Evolutionary conservation across 140 eudicot genomes (phyloP), one percentile per base, ranked within the genome.

Genomic region (Erigeron philadelphicus): DNA sequence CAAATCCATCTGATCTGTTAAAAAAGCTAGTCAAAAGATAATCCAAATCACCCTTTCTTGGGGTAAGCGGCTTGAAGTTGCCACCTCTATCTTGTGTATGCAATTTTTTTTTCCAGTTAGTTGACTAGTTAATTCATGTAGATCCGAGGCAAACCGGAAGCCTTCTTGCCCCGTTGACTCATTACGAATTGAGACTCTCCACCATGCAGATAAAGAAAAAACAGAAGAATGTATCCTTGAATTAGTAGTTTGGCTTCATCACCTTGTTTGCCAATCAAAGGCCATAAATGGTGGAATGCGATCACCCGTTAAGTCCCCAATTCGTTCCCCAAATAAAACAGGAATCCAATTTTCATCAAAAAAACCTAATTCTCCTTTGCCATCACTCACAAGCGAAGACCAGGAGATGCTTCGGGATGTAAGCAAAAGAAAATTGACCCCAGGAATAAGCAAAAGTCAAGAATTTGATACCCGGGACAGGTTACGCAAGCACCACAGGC

Each of bases 391-490:
- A 7, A 72, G 66, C 9, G 99, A 93, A 81, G 99, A 93, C 82
- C 90, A 73, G 48, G 86, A 81, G 59, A 92, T 92, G 98, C 95
- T 92, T 55, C 79, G 83, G 10, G 96, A 84, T 11, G 96, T 92
- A 31, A 77, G 80, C 76, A 91, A 88, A 72, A 56, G 98, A 58
- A 92, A 93, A 63, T 82, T 85, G 61, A 93, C 95, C 3, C 99
- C 97, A 2, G 97, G 95, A 1, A 93, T 93, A 12, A 93, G 99
- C 56, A 93, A 93, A 80, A 86, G 95, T 56, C 99, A 93, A 72
- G 99, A 93, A 70, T 93, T 93, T 61, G 87, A 79, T n/a, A 84
- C 87, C 21, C 83, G 67, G 57, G 76, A 70, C 41, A 76, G 87
- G 78, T 12, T 89, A 55, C 71, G 79, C 61, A 84, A 88, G 76